These are phyloP conservation scores for Rubia balearica DNA, from an alignment of 305 asterid genomes.

Conservation along the genomic window DNA sequence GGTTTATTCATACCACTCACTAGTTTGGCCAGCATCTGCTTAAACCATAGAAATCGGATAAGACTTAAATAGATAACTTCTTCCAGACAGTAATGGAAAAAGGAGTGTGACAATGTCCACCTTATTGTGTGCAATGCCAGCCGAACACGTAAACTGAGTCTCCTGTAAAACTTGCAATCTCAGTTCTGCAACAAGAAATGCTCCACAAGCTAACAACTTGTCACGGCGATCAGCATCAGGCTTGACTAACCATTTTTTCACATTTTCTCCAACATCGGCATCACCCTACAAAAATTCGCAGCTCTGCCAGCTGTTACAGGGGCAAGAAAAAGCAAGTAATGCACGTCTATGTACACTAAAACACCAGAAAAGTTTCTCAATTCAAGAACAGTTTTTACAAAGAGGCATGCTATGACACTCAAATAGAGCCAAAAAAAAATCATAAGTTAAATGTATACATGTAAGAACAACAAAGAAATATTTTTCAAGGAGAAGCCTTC, in stretches of 20 bases:
- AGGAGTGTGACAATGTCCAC: constrained; percentile 25
- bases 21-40: constrained; percentile 91
- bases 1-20: constrained; percentile 98
- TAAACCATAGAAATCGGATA: constrained; percentile 18
- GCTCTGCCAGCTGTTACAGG: neutral
- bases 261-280: constrained; percentile 32
- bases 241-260: constrained; percentile 54
- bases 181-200: constrained; percentile 77
- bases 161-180: constrained; percentile 70
- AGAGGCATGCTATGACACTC: neutral
- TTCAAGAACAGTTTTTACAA: constrained; percentile 2
- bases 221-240: constrained; percentile 58
- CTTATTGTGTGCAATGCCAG: constrained; percentile 97
- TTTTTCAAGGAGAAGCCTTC: neutral
- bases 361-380: neutral
- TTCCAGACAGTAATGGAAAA: neutral
- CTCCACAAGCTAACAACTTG: constrained; percentile 84
- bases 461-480: neutral
- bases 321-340: neutral
- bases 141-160: constrained; percentile 89
- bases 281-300: constrained; percentile 40
- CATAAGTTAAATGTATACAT: neutral
- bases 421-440: neutral
- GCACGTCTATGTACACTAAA: neutral
- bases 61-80: constrained; percentile 5